Percentiles rank a stretch among this genome's conserved stretches.
phyloP scores from a whole-genome alignment of 2,329 filamentous ascomycete species.

The Fusarium sp. region DNA sequence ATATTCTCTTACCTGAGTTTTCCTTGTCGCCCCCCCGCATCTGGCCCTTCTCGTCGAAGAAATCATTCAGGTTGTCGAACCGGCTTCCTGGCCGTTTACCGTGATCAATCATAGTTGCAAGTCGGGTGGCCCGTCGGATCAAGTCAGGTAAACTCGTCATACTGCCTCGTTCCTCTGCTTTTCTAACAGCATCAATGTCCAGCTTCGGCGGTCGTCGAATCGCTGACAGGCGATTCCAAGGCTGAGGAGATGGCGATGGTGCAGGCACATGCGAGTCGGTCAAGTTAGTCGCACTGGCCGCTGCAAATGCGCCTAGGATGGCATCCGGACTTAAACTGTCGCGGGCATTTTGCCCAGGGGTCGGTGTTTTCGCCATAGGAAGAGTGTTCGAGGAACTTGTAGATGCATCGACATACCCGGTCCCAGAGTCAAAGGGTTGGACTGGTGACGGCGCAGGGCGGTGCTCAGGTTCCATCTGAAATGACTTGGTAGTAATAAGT shows the following conservation, averaged over 20 bases:
- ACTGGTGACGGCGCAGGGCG: conserved; percentile 54
- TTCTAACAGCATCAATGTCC: conserved; percentile 83
- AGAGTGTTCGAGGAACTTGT: conserved; percentile 60
- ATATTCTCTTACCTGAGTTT: conserved; percentile 50
- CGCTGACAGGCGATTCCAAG: conserved; percentile 63
- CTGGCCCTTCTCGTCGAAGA: conserved; percentile 58
- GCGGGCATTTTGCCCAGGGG: conserved; percentile 27
- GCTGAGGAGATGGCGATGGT: conserved; percentile 46
- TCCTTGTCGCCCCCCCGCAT: conserved; percentile 55
- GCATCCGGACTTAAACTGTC: conserved; percentile 56
- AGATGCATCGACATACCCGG: conserved; percentile 60
- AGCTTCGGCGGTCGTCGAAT: conserved; percentile 77
- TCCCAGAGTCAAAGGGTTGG: conserved; percentile 59
- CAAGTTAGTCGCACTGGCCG: conserved; percentile 60
- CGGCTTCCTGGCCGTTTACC: conserved; percentile 75
- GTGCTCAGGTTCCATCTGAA: conserved; percentile 15
- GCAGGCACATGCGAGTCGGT: conserved; percentile 47
- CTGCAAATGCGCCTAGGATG: conserved; percentile 64
- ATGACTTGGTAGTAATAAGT: conserved; percentile 58
- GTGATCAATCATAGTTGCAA: conserved; percentile 89
- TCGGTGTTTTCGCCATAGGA: conserved; percentile 44
- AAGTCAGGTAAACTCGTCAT: conserved; percentile 92
- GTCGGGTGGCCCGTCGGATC: conserved; percentile 85
- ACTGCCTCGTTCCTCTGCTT: conserved; percentile 86
- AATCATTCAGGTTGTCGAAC: conserved; percentile 65